Percentiles rank a stretch among this genome's conserved stretches.
Evolutionary conservation across 2,329 filamentous ascomycete species (phyloP).

Genomic region (Fusarium citri): DNA sequence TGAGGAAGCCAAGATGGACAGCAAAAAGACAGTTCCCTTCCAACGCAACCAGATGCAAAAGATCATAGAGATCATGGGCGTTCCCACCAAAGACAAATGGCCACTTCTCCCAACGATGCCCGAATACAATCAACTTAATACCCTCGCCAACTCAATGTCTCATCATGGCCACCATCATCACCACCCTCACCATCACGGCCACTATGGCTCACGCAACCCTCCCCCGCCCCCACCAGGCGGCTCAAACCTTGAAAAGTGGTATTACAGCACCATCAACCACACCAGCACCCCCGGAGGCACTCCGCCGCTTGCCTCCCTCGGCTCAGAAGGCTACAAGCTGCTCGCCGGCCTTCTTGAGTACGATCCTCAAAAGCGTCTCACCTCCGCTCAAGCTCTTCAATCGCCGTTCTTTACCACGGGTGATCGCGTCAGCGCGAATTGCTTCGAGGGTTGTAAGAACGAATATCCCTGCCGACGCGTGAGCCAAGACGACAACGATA

Average conservation of each 20-base stretch:
- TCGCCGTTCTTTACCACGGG: conserved; percentile 88
- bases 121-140: conserved; percentile 79
- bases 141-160: conserved; percentile 62
- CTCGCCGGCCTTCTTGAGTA: conserved; percentile 89
- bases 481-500: conserved; percentile 95
- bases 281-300: conserved; percentile 53
- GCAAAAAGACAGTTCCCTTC: conserved; percentile 96
- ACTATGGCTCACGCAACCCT: conserved; percentile 55
- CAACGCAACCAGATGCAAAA: conserved; percentile 99
- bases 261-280: conserved; percentile 75
- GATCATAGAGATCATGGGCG: conserved; percentile 94
- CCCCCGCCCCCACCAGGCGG: conserved; percentile 43
- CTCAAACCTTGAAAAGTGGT: conserved; percentile 81
- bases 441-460: conserved; percentile 88
- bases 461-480: conserved; percentile 93
- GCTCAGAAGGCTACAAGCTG: conserved; percentile 82
- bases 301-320: conserved; percentile 68
- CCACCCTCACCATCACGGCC: conserved; percentile 60
- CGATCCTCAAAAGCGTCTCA: conserved; percentile 88
- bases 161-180: conserved; percentile 59
- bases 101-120: conserved; percentile 86
- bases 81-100: conserved; percentile 91
- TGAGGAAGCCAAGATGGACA: conserved; percentile 98
- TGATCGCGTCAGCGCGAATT: conserved; percentile 80
- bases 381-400: conserved; percentile 87